These are phyloP conservation scores for Vaccinium corymbosum DNA, from an alignment of 148 eudicot genomes.

Conservation along the genomic window DNA sequence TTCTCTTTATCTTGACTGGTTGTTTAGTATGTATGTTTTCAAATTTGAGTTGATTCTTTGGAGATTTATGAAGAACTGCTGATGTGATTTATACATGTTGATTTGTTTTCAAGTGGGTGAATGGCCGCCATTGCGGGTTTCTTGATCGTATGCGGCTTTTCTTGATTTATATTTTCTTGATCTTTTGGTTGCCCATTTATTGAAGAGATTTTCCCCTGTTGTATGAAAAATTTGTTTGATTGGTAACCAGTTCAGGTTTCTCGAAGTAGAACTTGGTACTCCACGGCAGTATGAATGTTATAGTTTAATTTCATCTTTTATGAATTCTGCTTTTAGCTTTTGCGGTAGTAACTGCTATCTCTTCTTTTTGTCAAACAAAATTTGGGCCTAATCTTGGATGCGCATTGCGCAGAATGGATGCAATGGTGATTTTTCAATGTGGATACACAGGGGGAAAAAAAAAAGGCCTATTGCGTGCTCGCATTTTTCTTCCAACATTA, in stretches of 20 bases:
- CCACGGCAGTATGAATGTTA: not conserved
- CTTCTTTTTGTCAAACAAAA: not conserved
- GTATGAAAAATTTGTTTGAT: not conserved
- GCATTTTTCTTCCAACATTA: not conserved
- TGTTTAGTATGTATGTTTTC: too few relatives aligned
- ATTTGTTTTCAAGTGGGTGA: not conserved
- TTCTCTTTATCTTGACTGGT: too few relatives aligned
- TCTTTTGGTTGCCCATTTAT: not conserved
- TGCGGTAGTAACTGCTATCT: not conserved
- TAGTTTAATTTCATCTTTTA: not conserved
- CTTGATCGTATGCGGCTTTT: not conserved
- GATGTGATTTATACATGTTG: not conserved
- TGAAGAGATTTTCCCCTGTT: not conserved
- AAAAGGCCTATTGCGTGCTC: not conserved
- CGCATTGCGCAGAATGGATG: not conserved
- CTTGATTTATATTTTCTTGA: not conserved
- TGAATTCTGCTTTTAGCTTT: not conserved
- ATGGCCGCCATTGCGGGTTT: not conserved
- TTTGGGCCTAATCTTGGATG: conserved; percentile 3
- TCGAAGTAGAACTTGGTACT: not conserved
- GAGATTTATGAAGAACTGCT: not conserved
- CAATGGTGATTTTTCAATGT: not conserved
- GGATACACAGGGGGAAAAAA: not conserved
- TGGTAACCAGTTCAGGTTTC: not conserved
- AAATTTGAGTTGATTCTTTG: not conserved